phyloP scores from a whole-genome alignment of 2,329 filamentous ascomycete species.

The Penicillium sp. region DNA sequence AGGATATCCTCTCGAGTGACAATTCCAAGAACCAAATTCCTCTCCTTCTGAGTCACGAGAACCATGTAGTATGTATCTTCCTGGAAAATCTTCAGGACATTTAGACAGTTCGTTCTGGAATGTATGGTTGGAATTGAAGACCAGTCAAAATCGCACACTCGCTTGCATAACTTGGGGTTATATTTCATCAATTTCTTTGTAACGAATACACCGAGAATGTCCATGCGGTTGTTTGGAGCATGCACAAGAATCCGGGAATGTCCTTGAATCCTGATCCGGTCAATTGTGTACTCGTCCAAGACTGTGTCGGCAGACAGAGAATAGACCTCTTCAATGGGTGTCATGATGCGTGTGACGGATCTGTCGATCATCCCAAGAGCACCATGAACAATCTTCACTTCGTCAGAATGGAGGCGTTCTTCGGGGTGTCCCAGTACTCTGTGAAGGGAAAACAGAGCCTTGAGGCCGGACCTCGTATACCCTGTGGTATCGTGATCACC shows the following conservation, averaged over 20 bases:
- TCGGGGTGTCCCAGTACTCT: conserved; percentile 81
- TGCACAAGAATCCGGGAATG: conserved; percentile 96
- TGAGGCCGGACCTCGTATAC: conserved; percentile 95
- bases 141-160: conserved; percentile 83
- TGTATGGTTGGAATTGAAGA: conserved; percentile 91
- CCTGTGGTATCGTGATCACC: conserved; percentile 91
- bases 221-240: conserved; percentile 72
- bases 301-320: conserved; percentile 92
- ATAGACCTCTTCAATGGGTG: conserved; percentile 93
- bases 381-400: conserved; percentile 96
- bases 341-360: conserved; percentile 92
- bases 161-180: conserved; percentile 84
- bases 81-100: conserved; percentile 99
- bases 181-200: conserved; percentile 99
- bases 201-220: conserved; percentile 94
- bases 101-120: conserved; percentile 89
- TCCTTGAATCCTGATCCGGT: conserved; percentile 83
- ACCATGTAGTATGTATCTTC: conserved; percentile 99
- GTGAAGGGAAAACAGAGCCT: conserved; percentile 91
- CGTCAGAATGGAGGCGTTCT: conserved; percentile 89
- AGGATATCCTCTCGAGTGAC: conserved; percentile 83
- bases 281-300: conserved; percentile 88
- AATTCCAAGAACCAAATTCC: conserved; percentile 83
- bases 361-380: conserved; percentile 95
- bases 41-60: conserved; percentile 82